Base-by-base conservation (phyloP, 208 protist genomes). In the Crithidia brevicula region DNA sequence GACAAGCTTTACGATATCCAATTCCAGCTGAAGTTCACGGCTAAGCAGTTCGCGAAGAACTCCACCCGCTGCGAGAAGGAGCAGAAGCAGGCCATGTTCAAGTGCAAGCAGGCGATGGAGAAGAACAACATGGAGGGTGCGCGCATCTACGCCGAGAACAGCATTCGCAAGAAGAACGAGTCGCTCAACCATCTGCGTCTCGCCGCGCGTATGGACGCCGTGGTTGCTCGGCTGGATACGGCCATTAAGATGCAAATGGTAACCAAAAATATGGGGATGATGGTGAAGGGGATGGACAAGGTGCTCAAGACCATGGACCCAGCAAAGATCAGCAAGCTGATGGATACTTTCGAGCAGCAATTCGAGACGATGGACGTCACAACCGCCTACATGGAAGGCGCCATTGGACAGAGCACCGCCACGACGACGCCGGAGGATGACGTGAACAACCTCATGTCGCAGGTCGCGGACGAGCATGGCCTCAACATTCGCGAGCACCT, bases 261-360 rank as follows among this genome's bases (percentile, higher is more conserved):
- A 1, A 97, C 92, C 5, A 96, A 95, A 60, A 94, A 94, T 27
- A 99, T 99, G 97, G 83, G 85, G 11, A 75, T 86, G 42, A 96
- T 99, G 65, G 96, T 98, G 10, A 96, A 94, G 53, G 86, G 85
- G 9, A 97, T 99, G 90, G 98, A 99, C 52, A 96, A 93, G 69
- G 96, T 97, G 9, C 81, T 98, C 49, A 57, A 91, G 60, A 67
- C 73, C 11, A 99, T 99, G 97, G 88, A 99, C 64, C 75, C 98
- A 9, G 91, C 86, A 47, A 83, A 83, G 61, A 97, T 95, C 61
- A 89, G 82, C 73, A 70, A 70, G 42, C 74, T 98, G 7, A 99
- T 99, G 98, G 97, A 99, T 62, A 93, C 90, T 68, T 99, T 99
- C 67, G 98, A 99, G 77, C 82, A 94, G 74, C 98, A 99, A 67